phyloP scores from a whole-genome alignment of 345 rosid genomes.

The Moricandia moricandioides region DNA sequence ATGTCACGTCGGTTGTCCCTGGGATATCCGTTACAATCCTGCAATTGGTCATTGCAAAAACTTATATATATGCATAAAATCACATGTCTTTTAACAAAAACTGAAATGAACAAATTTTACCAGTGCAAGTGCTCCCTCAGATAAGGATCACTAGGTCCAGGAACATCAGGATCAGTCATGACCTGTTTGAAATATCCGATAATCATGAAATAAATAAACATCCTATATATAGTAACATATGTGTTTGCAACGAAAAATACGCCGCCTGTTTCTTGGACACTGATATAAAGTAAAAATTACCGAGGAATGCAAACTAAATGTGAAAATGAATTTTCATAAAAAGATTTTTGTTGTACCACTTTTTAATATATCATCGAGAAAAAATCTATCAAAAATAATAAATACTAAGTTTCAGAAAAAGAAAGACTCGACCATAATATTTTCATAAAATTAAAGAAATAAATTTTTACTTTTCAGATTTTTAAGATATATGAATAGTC shows the following conservation, averaged over 20 bases:
- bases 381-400: neutral
- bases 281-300: neutral
- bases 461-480: neutral
- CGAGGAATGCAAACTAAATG: neutral
- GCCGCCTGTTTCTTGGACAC: neutral
- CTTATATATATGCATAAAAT: neutral
- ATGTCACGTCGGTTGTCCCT: conserved; percentile 88
- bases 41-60: conserved; percentile 27
- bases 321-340: neutral
- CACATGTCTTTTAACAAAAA: neutral
- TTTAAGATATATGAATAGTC: neutral
- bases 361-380: neutral
- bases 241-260: neutral
- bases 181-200: conserved; percentile 44
- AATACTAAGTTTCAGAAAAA: too few species aligned
- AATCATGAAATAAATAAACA: neutral
- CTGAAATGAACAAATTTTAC: conserved; percentile 36
- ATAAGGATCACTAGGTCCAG: conserved; percentile 97
- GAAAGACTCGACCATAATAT: neutral
- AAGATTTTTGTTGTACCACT: neutral
- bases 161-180: conserved; percentile 98
- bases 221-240: neutral
- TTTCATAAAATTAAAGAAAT: neutral
- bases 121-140: conserved; percentile 93
- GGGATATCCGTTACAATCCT: conserved; percentile 98